Evolutionary conservation across 2,329 filamentous ascomycete species (phyloP).

Genomic region (Pyricularia sp.): DNA sequence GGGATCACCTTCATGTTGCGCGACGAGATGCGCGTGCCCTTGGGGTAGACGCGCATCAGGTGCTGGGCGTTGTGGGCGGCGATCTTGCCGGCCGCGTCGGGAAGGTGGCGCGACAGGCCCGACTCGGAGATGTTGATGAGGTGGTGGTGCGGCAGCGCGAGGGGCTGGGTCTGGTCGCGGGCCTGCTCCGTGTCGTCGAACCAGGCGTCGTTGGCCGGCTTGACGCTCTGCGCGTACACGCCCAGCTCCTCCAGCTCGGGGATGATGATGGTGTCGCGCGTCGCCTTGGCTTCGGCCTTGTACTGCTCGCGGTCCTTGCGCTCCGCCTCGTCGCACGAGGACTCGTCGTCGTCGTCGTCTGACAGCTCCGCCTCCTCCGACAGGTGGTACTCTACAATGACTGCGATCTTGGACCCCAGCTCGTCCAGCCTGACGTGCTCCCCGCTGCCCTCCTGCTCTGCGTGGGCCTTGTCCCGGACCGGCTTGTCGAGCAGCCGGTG

Average conservation of each 20-base stretch:
- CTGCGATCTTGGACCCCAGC: slow-evolving; percentile 51
- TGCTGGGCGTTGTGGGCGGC: slow-evolving; percentile 52
- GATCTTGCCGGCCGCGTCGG: slow-evolving; percentile 33
- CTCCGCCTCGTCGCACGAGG: slow-evolving; percentile 23
- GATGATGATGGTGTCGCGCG: slow-evolving; percentile 40
- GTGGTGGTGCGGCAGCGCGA: slow-evolving; percentile 53
- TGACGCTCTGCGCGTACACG: slow-evolving; percentile 62
- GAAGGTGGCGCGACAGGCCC: slow-evolving; percentile 44
- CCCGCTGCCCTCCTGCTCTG: slow-evolving; percentile 39
- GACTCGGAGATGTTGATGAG: slow-evolving; percentile 62
- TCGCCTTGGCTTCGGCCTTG: slow-evolving; percentile 40
- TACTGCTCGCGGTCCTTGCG: slow-evolving; percentile 38
- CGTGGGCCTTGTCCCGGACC: slow-evolving; percentile 44
- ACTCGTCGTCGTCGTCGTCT: slow-evolving; percentile 15
- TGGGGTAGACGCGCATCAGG: slow-evolving; percentile 63
- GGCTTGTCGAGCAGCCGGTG: slow-evolving; percentile 48
- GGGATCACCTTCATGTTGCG: slow-evolving; percentile 52
- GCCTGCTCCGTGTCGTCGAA: slow-evolving; percentile 29
- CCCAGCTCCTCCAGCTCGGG: slow-evolving; percentile 57
- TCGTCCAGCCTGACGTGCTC: slow-evolving; percentile 49
- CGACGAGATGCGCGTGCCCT: slow-evolving; percentile 59
- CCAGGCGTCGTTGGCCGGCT: slow-evolving; percentile 58
- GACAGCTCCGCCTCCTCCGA: slow-evolving; percentile 34
- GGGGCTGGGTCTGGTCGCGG: slow-evolving; percentile 22
- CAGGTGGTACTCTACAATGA: slow-evolving; percentile 61